phyloP scores from a whole-genome alignment of 2,329 filamentous ascomycete genomes.

The Laburnicola sp. region DNA sequence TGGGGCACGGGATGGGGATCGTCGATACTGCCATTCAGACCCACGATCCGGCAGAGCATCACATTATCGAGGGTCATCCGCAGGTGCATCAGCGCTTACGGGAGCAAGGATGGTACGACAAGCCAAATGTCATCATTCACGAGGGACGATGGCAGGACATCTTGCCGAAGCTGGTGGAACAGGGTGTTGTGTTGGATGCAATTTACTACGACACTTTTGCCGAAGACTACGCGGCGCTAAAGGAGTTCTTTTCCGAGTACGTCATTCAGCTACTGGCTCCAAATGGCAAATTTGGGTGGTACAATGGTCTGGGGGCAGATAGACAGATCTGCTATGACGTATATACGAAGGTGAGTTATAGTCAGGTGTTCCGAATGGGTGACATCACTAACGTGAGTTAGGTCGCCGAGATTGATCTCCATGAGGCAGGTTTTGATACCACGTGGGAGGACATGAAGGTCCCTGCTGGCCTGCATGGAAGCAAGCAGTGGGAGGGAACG shows the following conservation, averaged over 20 bases:
- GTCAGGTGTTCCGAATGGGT: background rate
- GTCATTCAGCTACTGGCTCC: conserved; percentile 39
- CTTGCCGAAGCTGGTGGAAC: conserved; percentile 66
- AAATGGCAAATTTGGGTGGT: conserved; percentile 44
- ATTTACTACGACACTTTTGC: conserved; percentile 52
- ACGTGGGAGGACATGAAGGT: conserved; percentile 43
- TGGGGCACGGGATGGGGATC: conserved; percentile 91
- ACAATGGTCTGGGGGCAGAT: conserved; percentile 45
- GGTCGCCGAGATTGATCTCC: conserved; percentile 43
- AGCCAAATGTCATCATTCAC: conserved; percentile 63
- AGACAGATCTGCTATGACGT: conserved; percentile 47
- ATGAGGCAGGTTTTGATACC: conserved; percentile 43
- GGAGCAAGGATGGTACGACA: conserved; percentile 68
- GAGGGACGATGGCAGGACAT: conserved; percentile 81
- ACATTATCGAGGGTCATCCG: conserved; percentile 85
- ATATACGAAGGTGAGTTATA: conserved; percentile 40
- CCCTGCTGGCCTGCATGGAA: conserved; percentile 37
- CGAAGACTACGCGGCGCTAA: conserved; percentile 43
- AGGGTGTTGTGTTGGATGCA: conserved; percentile 75
- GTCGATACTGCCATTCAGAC: conserved; percentile 75
- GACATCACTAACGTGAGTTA: conserved; percentile 13
- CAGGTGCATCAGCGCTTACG: conserved; percentile 72
- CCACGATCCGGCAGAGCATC: conserved; percentile 69
- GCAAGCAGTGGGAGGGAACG: conserved; percentile 41
- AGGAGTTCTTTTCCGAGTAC: conserved; percentile 44